A percentile compares a stretch with the other conserved stretches of the same genome.
Evolutionary conservation across 2,329 filamentous ascomycete genomes (phyloP).

Genomic region (Trichoderma sp.): DNA sequence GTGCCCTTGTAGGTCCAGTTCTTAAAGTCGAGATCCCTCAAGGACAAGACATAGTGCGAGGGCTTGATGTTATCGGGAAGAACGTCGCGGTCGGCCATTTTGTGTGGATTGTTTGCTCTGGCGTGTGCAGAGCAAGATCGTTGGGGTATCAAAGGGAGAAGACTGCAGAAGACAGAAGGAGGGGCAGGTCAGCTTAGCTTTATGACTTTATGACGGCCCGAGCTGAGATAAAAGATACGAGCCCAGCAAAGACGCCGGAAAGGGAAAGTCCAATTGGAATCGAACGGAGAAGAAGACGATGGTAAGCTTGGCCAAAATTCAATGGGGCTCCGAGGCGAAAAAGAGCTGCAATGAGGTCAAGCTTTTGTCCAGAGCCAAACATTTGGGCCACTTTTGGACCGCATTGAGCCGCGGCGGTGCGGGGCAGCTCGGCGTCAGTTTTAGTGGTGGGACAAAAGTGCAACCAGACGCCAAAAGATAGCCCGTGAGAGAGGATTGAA

Average conservation of each 20-base stretch:
- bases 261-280: neutral
- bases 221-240: neutral
- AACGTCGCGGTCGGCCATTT: conserved; percentile 60
- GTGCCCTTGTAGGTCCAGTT: conserved; percentile 77
- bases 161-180: conserved; percentile 21
- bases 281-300: neutral
- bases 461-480: neutral
- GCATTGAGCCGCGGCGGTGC: conserved; percentile 7
- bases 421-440: neutral
- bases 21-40: conserved; percentile 76
- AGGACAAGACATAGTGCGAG: conserved; percentile 77
- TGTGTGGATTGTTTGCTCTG: conserved; percentile 34
- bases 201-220: neutral
- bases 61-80: conserved; percentile 70
- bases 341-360: conserved; percentile 2
- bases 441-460: neutral
- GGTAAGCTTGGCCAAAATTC: neutral
- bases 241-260: neutral
- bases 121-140: conserved; percentile 39
- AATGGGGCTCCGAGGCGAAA: neutral
- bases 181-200: conserved; percentile 9
- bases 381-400: neutral
- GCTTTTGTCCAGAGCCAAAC: neutral
- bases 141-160: conserved; percentile 28
- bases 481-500: neutral